A percentile compares a stretch with the other conserved stretches of the same genome.
Conservation (phyloP, 78 protist genomes). For the Neovahlkampfia damariscottae region DNA sequence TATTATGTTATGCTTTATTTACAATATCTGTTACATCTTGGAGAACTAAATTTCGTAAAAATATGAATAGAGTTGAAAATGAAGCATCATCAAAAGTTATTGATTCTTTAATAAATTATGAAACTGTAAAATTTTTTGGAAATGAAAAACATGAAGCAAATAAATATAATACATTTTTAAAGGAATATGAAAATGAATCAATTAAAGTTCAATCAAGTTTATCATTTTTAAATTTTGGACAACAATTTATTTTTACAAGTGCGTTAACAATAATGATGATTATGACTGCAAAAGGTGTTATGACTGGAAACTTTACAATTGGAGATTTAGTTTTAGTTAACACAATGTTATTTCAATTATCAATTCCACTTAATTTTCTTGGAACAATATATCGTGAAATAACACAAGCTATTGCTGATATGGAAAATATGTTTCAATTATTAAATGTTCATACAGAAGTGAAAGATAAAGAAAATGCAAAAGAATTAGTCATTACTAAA, state of each 20-base stretch:
- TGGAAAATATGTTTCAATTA: conserved; percentile 57
- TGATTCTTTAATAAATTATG: conserved; percentile 64
- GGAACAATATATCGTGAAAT: conserved; percentile 79
- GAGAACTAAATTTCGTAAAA: conserved; percentile 39
- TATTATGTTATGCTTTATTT: conserved; percentile 58
- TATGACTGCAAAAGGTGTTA: conserved; percentile 43
- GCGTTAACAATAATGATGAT: conserved; percentile 62
- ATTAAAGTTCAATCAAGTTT: conserved; percentile 31
- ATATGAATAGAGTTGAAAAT: conserved; percentile 49
- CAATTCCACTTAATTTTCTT: conserved; percentile 74
- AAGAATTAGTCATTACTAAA: conserved; percentile 15
- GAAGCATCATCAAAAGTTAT: conserved; percentile 11
- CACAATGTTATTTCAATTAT: conserved; percentile 73
- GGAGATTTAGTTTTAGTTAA: conserved; percentile 72
- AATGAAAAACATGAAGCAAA: conserved; percentile 50
- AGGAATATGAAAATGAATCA: conserved; percentile 46
- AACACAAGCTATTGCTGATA: conserved; percentile 58
- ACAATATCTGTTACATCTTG: conserved; percentile 66
- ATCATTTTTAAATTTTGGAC: conserved; percentile 71
- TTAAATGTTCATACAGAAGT: not conserved
- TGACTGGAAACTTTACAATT: conserved; percentile 45
- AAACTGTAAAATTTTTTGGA: conserved; percentile 74
- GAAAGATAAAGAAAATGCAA: not conserved
- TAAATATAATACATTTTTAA: not conserved
- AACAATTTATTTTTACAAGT: conserved; percentile 53